A percentile compares a stretch with the other conserved stretches of the same genome.
These are phyloP conservation scores for Suhomyces sp. DNA, from an alignment of 805 yeast genomes.

Conservation along the genomic window DNA sequence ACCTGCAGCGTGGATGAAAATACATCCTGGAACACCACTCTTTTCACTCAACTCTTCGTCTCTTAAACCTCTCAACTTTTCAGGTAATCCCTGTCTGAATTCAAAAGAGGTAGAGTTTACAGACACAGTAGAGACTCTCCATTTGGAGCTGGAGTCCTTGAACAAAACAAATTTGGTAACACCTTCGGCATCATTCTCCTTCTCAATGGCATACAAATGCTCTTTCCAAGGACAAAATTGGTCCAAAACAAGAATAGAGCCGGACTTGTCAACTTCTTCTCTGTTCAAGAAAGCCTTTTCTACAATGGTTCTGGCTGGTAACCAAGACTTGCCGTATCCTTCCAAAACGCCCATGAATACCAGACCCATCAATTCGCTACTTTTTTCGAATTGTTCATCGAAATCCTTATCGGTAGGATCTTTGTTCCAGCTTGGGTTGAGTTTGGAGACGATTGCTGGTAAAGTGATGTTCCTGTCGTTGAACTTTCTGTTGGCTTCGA, in stretches of 20 bases:
- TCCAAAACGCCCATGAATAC: constrained; percentile 67
- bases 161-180: constrained; percentile 74
- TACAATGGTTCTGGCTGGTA: constrained; percentile 83
- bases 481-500: constrained; percentile 59
- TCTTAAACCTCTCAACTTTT: constrained; percentile 91
- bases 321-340: constrained; percentile 80
- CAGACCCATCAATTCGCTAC: constrained; percentile 79
- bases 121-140: constrained; percentile 94
- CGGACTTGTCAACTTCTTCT: constrained; percentile 58
- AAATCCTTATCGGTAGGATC: constrained; percentile 61
- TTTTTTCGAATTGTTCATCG: constrained; percentile 64
- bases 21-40: constrained; percentile 82
- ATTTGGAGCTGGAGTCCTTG: constrained; percentile 63
- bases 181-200: constrained; percentile 51
- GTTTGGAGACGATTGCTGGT: constrained; percentile 70
- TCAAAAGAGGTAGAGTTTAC: constrained; percentile 73
- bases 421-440: constrained; percentile 85
- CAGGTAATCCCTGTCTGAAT: constrained; percentile 84
- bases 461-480: constrained; percentile 70
- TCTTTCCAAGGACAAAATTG: constrained; percentile 94
- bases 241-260: constrained; percentile 71
- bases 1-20: constrained; percentile 94
- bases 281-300: constrained; percentile 65
- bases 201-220: constrained; percentile 75
- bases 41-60: constrained; percentile 74